Evolutionary conservation across 768 basidiomycete genomes (phyloP).

Genomic region (Leccinum incarnatum): DNA sequence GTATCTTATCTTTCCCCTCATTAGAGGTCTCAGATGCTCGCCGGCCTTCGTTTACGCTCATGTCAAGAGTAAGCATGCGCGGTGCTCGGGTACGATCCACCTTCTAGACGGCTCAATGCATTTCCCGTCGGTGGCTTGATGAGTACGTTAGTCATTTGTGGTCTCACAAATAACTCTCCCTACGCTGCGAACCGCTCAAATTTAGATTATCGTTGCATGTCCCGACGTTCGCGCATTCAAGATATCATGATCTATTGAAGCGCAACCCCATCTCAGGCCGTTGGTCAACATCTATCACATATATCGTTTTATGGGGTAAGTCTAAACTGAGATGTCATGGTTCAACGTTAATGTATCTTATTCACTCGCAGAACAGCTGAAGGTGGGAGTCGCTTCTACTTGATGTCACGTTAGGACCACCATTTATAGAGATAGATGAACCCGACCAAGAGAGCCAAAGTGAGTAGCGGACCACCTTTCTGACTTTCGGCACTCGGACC

Average conservation of each 20-base stretch:
- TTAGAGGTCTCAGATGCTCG: background rate
- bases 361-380: too few species aligned
- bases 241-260: background rate
- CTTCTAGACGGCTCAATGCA: background rate
- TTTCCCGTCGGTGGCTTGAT: background rate
- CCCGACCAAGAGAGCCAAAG: constrained; percentile 34
- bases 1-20: background rate
- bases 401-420: constrained; percentile 31
- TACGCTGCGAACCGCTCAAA: background rate
- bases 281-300: too few species aligned
- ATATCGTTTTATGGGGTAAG: too few species aligned
- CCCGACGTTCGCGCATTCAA: background rate
- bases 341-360: too few species aligned
- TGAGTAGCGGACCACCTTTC: constrained; percentile 34
- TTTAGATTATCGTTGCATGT: background rate
- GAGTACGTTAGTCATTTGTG: background rate
- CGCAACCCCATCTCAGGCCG: too few species aligned
- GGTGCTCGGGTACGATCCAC: background rate
- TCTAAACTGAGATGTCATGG: too few species aligned
- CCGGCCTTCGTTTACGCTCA: background rate
- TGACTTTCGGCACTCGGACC: constrained; percentile 37
- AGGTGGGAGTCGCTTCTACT: too few species aligned
- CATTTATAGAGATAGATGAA: constrained; percentile 25
- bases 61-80: background rate
- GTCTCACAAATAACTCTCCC: background rate